phyloP scores from a whole-genome alignment of 2,329 filamentous ascomycete genomes.

The Penicillium sp. region DNA sequence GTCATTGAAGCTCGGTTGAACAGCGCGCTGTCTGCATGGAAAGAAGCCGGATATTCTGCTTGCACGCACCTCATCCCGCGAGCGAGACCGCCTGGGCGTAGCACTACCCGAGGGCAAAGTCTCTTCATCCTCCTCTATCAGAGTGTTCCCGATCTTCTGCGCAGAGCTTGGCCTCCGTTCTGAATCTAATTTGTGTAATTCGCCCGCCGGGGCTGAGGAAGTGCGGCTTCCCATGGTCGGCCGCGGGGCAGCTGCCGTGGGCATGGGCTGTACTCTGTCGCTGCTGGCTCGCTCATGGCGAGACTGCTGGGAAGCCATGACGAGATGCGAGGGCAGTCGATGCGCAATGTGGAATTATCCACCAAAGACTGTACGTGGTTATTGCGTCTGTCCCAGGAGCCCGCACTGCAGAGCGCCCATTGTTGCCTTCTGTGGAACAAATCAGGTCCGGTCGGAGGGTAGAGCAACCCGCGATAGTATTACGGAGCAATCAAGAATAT shows the following conservation, averaged over 20 bases:
- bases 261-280: conserved; percentile 25
- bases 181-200: conserved; percentile 25
- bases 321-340: conserved; percentile 7
- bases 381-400: conserved; percentile 28
- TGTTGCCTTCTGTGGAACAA: conserved; percentile 18
- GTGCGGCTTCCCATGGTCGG: conserved; percentile 33
- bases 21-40: background rate
- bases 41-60: background rate
- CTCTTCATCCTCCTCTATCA: conserved; percentile 30
- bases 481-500: too few species aligned
- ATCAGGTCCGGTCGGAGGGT: conserved; percentile 9
- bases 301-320: conserved; percentile 27
- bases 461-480: conserved; percentile 7
- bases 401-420: conserved; percentile 31
- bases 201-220: conserved; percentile 32
- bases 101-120: conserved; percentile 12
- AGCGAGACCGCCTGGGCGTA: conserved; percentile 9
- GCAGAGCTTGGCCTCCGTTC: conserved; percentile 17
- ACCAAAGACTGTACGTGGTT: conserved; percentile 9
- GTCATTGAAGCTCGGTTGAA: conserved; percentile 5
- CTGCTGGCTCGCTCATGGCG: conserved; percentile 31
- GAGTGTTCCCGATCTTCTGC: conserved; percentile 19
- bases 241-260: conserved; percentile 23
- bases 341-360: background rate
- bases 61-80: conserved; percentile 26